These are phyloP conservation scores for Macrophomina phaseolina DNA, from an alignment of 2,329 filamentous ascomycete species.

Conservation along the genomic window DNA sequence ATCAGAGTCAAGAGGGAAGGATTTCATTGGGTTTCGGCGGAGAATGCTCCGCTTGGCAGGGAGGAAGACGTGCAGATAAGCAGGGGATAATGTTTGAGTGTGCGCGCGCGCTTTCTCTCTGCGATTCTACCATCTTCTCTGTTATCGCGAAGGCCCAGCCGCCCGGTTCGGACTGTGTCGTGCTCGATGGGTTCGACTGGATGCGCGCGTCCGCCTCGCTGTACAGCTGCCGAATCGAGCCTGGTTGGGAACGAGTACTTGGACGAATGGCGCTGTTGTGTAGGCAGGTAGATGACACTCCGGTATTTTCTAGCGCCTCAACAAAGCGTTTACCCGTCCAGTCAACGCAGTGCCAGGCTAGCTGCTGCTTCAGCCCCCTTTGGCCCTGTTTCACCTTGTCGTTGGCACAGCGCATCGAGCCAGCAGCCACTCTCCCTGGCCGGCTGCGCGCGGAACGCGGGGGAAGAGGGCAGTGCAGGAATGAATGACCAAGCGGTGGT, in stretches of 20 bases:
- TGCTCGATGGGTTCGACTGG: not conserved
- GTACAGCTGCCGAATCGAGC: not conserved
- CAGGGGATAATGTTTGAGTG: not conserved
- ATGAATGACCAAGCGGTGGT: not conserved
- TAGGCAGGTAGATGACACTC: constrained; percentile 2
- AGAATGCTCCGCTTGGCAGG: not conserved
- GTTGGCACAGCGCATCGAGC: not conserved
- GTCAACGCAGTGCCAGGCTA: not conserved
- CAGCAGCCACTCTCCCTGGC: not conserved
- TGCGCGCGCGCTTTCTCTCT: not conserved
- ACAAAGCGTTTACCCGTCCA: constrained; percentile 6
- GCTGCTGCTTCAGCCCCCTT: not conserved
- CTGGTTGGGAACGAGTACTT: not conserved
- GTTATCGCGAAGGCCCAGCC: not conserved
- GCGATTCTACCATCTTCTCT: not conserved
- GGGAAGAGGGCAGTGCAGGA: not conserved
- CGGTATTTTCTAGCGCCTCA: constrained; percentile 12
- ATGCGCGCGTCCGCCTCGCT: not conserved
- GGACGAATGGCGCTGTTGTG: not conserved
- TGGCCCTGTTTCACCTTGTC: constrained; percentile 8
- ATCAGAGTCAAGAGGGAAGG: not conserved
- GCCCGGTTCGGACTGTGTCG: not conserved
- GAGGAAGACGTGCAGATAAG: not conserved
- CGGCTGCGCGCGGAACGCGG: not conserved
- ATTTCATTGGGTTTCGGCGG: not conserved